Conservation (phyloP, 768 basidiomycete species). For the Tephrocybe sp. region DNA sequence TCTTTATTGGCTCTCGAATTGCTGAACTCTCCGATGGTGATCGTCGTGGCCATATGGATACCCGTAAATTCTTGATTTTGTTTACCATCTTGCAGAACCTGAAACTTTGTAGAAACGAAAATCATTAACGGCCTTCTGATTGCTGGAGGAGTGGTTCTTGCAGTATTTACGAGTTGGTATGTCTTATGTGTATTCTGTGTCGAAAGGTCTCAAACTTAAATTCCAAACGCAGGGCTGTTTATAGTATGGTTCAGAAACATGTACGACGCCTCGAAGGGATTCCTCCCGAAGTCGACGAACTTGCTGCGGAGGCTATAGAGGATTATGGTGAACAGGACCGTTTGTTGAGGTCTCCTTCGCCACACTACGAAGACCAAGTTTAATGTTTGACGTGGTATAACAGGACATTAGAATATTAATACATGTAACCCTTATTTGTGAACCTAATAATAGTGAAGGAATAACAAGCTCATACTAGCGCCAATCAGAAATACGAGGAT, state of each 20-base stretch:
- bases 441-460: conserved; percentile 84
- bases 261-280: conserved; percentile 52
- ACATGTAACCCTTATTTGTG: neutral
- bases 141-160: conserved; percentile 54
- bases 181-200: conserved; percentile 17
- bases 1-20: conserved; percentile 77
- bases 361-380: neutral
- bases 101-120: conserved; percentile 47
- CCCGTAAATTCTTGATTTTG: conserved; percentile 41
- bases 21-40: conserved; percentile 75
- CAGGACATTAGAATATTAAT: neutral
- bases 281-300: conserved; percentile 46
- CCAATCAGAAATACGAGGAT: conserved; percentile 90
- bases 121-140: conserved; percentile 62
- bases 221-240: conserved; percentile 52
- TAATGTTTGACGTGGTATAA: conserved; percentile 3
- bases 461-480: conserved; percentile 86
- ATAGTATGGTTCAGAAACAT: conserved; percentile 59
- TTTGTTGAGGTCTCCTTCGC: conserved; percentile 36
- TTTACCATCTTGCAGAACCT: neutral
- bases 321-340: conserved; percentile 61
- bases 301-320: conserved; percentile 59
- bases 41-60: conserved; percentile 72
- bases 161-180: conserved; percentile 65
- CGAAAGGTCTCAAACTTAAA: too few relatives aligned